Percentiles rank a stretch among this genome's conserved stretches.
Conservation (phyloP, 371 early-diverging fungal species). For the Rhizopus stolonifer region DNA sequence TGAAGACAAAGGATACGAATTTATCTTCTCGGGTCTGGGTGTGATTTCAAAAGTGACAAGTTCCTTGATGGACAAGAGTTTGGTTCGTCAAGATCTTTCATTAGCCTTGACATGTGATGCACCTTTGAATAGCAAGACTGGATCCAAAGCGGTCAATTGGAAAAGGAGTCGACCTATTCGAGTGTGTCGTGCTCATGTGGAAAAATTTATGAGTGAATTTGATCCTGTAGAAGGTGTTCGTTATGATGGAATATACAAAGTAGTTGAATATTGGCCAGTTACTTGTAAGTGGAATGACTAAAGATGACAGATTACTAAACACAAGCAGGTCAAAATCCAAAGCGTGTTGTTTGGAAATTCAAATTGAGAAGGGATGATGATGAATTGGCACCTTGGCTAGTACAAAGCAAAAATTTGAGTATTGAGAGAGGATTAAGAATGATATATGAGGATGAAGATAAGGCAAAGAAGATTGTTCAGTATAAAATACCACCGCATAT, state of each 20-base stretch:
- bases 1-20: conserved; percentile 56
- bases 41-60: conserved; percentile 35
- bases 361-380: conserved; percentile 62
- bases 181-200: conserved; percentile 49
- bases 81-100: conserved; percentile 48
- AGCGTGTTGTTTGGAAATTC: conserved; percentile 52
- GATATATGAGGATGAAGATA: not conserved
- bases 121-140: conserved; percentile 31
- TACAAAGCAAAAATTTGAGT: conserved; percentile 34
- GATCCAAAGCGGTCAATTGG: conserved; percentile 57
- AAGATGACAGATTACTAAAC: not conserved
- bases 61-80: conserved; percentile 24
- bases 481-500: conserved; percentile 25
- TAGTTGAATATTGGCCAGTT: conserved; percentile 64
- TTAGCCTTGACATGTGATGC: conserved; percentile 61
- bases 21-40: conserved; percentile 60
- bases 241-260: conserved; percentile 69
- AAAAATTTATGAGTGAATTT: conserved; percentile 41
- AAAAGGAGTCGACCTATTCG: conserved; percentile 54
- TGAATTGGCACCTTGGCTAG: conserved; percentile 65
- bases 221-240: conserved; percentile 51
- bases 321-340: conserved; percentile 9
- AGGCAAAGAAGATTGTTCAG: conserved; percentile 9
- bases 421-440: conserved; percentile 34
- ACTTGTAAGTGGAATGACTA: conserved; percentile 25